A percentile compares a stretch with the other conserved stretches of the same genome.
Evolutionary conservation across 2,329 filamentous ascomycete species (phyloP).

Genomic region (Exophiala oligosperma): DNA sequence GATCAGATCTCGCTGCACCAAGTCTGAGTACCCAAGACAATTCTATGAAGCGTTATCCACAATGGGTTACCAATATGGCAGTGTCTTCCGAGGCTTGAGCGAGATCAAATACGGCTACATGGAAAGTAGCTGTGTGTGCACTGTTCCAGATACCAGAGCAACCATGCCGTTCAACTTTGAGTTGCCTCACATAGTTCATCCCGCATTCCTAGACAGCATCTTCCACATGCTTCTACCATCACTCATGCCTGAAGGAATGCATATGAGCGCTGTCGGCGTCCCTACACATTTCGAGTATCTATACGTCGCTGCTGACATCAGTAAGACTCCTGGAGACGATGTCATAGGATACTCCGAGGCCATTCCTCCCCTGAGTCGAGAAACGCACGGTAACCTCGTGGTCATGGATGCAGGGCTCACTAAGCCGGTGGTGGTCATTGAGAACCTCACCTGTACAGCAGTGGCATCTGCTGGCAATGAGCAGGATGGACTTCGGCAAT

Average conservation of each 20-base stretch:
- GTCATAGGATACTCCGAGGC: conserved; percentile 3
- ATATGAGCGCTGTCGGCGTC: conserved; percentile 13
- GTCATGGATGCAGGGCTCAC: conserved; percentile 2
- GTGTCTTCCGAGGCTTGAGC: conserved; percentile 31
- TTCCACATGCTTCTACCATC: conserved; percentile 34
- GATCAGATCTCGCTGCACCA: conserved; percentile 3
- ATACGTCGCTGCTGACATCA: conserved; percentile 7
- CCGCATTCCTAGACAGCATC: conserved; percentile 34
- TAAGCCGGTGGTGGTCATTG: conserved; percentile 1
- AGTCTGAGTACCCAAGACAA: conserved; percentile 19
- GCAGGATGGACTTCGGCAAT: background rate
- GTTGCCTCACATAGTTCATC: conserved; percentile 33
- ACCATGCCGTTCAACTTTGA: conserved; percentile 34
- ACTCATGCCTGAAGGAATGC: conserved; percentile 13
- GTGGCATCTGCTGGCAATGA: background rate
- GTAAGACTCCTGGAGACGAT: background rate
- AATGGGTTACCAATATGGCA: conserved; percentile 34
- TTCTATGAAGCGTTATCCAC: conserved; percentile 32
- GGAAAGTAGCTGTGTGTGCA: conserved; percentile 28
- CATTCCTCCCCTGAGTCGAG: conserved; percentile 3
- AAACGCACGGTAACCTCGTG: conserved; percentile 4
- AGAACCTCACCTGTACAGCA: conserved; percentile 4
- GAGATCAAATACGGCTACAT: conserved; percentile 14
- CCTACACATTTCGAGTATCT: conserved; percentile 15
- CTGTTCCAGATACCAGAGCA: conserved; percentile 30